Evolutionary conservation across 306 rosid species (phyloP).

Genomic region (Acacia crassicarpa): DNA sequence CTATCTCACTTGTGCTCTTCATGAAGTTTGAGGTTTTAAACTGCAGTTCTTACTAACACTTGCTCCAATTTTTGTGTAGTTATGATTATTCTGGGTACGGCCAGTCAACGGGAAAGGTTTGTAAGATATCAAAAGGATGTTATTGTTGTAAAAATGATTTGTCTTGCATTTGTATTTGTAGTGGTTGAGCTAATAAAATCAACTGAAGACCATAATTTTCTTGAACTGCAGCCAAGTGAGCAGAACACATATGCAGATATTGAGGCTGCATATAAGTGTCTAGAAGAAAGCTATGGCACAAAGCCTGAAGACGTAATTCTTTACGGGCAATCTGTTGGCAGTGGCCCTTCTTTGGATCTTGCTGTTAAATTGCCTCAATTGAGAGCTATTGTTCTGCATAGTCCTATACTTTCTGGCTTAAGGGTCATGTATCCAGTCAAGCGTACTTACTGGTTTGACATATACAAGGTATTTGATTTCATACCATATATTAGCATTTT

Average conservation of each 20-base stretch:
- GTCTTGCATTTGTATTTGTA: constrained; percentile 1
- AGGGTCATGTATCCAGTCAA: constrained; percentile 97
- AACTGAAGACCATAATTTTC: constrained; percentile 33
- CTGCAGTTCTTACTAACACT: constrained; percentile 15
- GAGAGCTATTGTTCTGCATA: constrained; percentile 88
- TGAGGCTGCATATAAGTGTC: constrained; percentile 89
- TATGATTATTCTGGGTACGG: constrained; percentile 97
- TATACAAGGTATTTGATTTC: constrained; percentile 67
- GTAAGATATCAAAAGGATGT: constrained; percentile 35
- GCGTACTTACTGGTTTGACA: constrained; percentile 92
- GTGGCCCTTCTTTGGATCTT: constrained; percentile 95
- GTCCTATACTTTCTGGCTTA: constrained; percentile 94
- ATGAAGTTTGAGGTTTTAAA: not conserved
- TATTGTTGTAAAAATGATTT: not conserved
- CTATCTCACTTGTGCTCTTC: constrained; percentile 12
- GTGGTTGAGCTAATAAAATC: constrained; percentile 29
- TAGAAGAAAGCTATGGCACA: constrained; percentile 85
- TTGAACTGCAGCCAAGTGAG: constrained; percentile 80
- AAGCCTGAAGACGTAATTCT: constrained; percentile 88
- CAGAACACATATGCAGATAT: constrained; percentile 94
- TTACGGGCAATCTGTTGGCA: constrained; percentile 95
- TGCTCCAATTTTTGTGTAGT: constrained; percentile 51
- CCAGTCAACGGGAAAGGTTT: constrained; percentile 93
- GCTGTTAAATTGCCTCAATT: constrained; percentile 80
- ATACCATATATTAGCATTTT: not conserved